Evolutionary conservation across 768 basidiomycete species (phyloP), one percentile per base, ranked within the genome.

Genomic region (Amanita brunnescens): DNA sequence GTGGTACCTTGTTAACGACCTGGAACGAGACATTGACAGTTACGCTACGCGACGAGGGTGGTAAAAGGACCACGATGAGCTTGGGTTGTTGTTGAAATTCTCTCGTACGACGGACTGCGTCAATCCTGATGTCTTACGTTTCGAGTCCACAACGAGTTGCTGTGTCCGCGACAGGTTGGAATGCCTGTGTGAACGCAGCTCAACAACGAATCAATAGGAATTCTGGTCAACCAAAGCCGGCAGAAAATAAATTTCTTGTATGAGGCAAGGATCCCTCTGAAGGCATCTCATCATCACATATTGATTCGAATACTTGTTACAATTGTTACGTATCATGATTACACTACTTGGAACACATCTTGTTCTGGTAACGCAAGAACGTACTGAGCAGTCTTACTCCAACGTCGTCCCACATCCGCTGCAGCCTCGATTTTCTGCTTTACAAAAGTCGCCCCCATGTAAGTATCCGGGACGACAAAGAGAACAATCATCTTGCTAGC

Each of bases 61-160:
- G 55, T 82, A 84, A 58, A 83, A 83, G 56, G 83, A 78, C 81
- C 80, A 82, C 2, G 78, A 74, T 2, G 70, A 63, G 13, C 71
- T 73, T 0, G 78, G 80, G 48, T 77, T 67, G 16, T 64, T 55
- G 1, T 54, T 41, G 61, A 82, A 84, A 1, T 72, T 76, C 54
- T 76, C 66, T 0, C 77, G 80, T 10, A 7, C 76, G 78, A 16
- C 76, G 77, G 13, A 65, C 67, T 9, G 73, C 62, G 20, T 21
- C 16, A 29, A 12, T 26, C 10, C 18, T 30, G 9, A 38, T 29
- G 18, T 41, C 48, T 43, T 20, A 51, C 38, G 54, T 39, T 51
- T 6, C 30, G 47, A 43, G 43, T 20, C 53, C 24, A 33, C 40
- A 35, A 29, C 38, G 38, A 55, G 44, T 21, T 6, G 34, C n/a